phyloP scores from a whole-genome alignment of 2,329 filamentous ascomycete species.

The Verticillium dahliae region DNA sequence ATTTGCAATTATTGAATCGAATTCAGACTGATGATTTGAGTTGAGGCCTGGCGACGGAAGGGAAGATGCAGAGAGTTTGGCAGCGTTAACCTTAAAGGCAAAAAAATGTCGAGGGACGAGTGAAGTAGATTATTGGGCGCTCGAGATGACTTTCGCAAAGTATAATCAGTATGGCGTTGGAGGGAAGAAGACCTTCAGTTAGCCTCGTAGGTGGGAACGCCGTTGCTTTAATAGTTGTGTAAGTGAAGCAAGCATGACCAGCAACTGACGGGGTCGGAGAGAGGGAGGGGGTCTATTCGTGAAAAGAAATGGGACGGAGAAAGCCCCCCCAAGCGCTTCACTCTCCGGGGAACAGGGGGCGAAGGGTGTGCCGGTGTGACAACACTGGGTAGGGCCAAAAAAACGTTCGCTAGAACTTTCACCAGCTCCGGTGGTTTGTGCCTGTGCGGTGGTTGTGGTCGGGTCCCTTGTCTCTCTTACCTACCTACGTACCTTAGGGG shows the following conservation, averaged over 20 bases:
- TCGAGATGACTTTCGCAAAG: not conserved
- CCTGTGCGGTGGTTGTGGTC: not conserved
- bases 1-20: too few species aligned
- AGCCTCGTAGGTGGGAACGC: not conserved
- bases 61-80: not conserved
- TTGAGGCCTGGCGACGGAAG: not conserved
- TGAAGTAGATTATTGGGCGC: not conserved
- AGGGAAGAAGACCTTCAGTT: not conserved
- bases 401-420: not conserved
- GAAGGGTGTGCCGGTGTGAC: slow-evolving; percentile 3
- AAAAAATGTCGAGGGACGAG: not conserved
- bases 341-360: slow-evolving; percentile 1
- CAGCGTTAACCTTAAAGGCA: not conserved
- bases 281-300: slow-evolving; percentile 4
- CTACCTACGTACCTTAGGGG: too few species aligned
- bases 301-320: not conserved
- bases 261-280: not conserved
- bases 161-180: not conserved
- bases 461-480: not conserved
- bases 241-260: not conserved
- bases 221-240: not conserved
- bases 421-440: not conserved
- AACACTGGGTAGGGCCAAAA: not conserved
- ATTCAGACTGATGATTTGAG: not conserved
- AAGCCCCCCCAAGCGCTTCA: not conserved